These are phyloP conservation scores for Trichoderma virens DNA, from an alignment of 495 filamentous ascomycete genomes.

Conservation along the genomic window DNA sequence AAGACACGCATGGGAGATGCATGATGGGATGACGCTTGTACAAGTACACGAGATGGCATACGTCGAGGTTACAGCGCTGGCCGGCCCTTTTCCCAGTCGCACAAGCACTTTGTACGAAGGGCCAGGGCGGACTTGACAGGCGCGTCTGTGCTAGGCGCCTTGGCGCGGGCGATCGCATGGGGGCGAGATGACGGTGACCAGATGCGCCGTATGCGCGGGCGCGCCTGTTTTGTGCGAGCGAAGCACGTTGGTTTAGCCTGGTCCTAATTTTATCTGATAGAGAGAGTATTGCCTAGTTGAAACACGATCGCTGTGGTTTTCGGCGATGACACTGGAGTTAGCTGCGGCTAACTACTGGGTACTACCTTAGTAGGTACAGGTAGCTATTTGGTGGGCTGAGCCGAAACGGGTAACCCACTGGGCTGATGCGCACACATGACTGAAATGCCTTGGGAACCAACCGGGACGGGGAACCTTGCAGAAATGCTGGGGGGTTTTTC, in stretches of 20 bases:
- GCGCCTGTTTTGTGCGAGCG: neutral
- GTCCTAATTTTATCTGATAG: slow-evolving; percentile 3
- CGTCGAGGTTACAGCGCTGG: neutral
- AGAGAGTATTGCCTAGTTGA: too few relatives aligned
- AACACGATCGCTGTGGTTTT: too few relatives aligned
- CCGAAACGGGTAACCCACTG: neutral
- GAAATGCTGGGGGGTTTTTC: neutral
- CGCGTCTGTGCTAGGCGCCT: neutral
- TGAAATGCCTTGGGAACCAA: neutral
- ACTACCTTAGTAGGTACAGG: too few relatives aligned
- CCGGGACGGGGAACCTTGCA: neutral
- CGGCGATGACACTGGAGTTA: too few relatives aligned
- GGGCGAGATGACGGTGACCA: neutral
- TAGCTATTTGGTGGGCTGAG: neutral
- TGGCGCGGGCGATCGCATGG: slow-evolving; percentile 2
- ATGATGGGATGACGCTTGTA: neutral
- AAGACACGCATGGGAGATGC: neutral
- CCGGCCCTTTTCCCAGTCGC: neutral
- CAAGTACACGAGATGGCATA: neutral
- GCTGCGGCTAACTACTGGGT: too few relatives aligned
- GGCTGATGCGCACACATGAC: neutral
- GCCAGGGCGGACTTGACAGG: neutral
- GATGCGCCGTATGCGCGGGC: slow-evolving; percentile 3
- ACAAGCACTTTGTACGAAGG: neutral
- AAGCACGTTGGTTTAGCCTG: too few relatives aligned